A percentile compares a stretch with the other conserved stretches of the same genome.
Conservation (phyloP, 352 stramenopile species). For the Pythium grandisporangium region DNA sequence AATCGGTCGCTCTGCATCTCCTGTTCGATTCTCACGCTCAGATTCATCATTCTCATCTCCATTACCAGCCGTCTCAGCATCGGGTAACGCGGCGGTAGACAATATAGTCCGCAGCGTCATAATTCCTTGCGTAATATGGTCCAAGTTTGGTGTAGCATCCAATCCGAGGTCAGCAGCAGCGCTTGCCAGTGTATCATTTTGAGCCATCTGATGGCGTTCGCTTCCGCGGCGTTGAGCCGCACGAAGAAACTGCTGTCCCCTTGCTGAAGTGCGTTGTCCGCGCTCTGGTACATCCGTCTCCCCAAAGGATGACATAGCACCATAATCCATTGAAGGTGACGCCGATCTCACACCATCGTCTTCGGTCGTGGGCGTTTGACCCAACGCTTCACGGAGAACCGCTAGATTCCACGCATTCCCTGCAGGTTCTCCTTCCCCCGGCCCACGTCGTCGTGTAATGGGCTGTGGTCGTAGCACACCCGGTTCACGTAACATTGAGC, state of each 20-base stretch:
- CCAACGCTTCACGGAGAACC: slow-evolving; percentile 41
- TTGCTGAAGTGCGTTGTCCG: not conserved
- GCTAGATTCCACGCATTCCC: slow-evolving; percentile 55
- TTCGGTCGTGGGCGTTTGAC: not conserved
- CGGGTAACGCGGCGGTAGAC: slow-evolving; percentile 7
- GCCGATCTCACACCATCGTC: too few species aligned
- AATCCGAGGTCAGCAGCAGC: slow-evolving; percentile 9
- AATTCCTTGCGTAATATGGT: slow-evolving; percentile 20
- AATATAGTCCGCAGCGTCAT: slow-evolving; percentile 17
- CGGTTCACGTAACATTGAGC: slow-evolving; percentile 7
- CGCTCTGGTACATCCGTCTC: too few species aligned
- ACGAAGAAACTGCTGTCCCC: not conserved
- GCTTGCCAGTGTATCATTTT: slow-evolving; percentile 4
- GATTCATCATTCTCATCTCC: not conserved
- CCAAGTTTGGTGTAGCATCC: slow-evolving; percentile 10
- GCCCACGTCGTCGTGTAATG: slow-evolving; percentile 5
- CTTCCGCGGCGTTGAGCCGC: slow-evolving; percentile 5
- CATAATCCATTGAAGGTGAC: too few species aligned
- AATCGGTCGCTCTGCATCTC: too few species aligned
- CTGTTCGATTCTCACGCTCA: too few species aligned
- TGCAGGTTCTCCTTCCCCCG: slow-evolving; percentile 13
- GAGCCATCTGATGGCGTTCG: slow-evolving; percentile 12
- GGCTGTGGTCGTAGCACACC: slow-evolving; percentile 4
- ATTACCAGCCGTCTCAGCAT: not conserved
- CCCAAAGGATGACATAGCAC: too few species aligned